Conservation (phyloP, 306 rosid species). For the Cucurbita argyrosperma region DNA sequence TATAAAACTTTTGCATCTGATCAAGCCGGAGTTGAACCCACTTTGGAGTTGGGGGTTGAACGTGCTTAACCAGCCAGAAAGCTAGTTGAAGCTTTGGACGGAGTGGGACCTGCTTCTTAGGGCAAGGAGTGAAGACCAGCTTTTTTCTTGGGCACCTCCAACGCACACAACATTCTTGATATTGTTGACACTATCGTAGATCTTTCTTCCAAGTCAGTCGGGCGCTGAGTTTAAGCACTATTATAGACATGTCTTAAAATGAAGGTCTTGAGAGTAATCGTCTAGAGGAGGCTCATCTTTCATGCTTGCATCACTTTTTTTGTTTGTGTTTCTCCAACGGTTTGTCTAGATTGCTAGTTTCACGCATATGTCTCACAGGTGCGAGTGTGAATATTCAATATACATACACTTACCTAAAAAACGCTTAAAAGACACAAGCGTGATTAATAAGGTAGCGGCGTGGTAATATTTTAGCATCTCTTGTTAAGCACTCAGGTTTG, state of each 20-base stretch:
- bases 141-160: too few relatives aligned
- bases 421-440: background rate
- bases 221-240: background rate
- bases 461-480: background rate
- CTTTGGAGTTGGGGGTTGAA: too few relatives aligned
- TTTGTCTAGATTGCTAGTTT: background rate
- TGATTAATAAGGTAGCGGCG: background rate
- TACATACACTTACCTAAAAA: background rate
- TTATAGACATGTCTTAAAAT: background rate
- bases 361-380: background rate
- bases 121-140: too few relatives aligned
- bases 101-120: too few relatives aligned
- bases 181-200: background rate
- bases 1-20: too few relatives aligned
- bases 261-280: background rate
- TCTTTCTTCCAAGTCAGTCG: background rate
- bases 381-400: background rate
- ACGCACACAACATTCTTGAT: too few relatives aligned
- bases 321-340: background rate
- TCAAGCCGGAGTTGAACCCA: too few relatives aligned
- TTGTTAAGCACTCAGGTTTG: background rate
- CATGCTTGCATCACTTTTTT: background rate
- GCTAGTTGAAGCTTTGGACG: too few relatives aligned
- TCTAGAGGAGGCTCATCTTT: background rate
- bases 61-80: too few relatives aligned